Evolutionary conservation across 805 yeast species (phyloP), one percentile per base, ranked within the genome.

Genomic region (Kuraishia capsulata): DNA sequence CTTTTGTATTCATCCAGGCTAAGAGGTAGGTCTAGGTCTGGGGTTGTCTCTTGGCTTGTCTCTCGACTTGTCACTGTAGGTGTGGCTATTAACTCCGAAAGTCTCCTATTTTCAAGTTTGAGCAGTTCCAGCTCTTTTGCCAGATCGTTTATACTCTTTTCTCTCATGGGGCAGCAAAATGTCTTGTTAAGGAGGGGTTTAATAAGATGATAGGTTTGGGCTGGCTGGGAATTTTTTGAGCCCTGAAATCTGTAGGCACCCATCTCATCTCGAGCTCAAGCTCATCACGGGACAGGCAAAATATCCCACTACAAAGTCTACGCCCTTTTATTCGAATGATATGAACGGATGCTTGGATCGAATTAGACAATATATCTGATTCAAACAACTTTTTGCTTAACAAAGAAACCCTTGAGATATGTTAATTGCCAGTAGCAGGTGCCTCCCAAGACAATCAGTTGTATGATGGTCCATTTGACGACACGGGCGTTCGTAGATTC

Each of bases 391-490:
- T 82, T 82, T 61, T 82, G 89, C 58, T 82, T 82, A 47, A 81
- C 88, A 50, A 82, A 82, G 66, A 80, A 82, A 14, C 81, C 64
- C 65, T 81, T 76, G 63, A 82, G 70, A 54, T 81, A 86, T 40
- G 74, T 74, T 59, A 82, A 62, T 62, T 82, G 92, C 76, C 83
- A 81, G 35, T 71, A 67, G 57, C 90, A 81, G 20, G 87, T 78
- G 35, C 71, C 77, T 28, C 75, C 68, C 52, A 82, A 67, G 3
- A 78, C 83, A 32, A 76, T 31, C 42, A 81, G 54, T 62, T 82
- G 90, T 39, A 82, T 56, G 36, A 81, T 51, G 20, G 85, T 75
- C 90, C 90, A 82, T 62, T 73, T 76, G 47, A 81, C 76, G 25
- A 82, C 86, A 44, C 80, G 71, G 26, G 76, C 60, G 56, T 81